Evolutionary conservation across 2,329 filamentous ascomycete species (phyloP).

Genomic region (Aspergillus sp.): DNA sequence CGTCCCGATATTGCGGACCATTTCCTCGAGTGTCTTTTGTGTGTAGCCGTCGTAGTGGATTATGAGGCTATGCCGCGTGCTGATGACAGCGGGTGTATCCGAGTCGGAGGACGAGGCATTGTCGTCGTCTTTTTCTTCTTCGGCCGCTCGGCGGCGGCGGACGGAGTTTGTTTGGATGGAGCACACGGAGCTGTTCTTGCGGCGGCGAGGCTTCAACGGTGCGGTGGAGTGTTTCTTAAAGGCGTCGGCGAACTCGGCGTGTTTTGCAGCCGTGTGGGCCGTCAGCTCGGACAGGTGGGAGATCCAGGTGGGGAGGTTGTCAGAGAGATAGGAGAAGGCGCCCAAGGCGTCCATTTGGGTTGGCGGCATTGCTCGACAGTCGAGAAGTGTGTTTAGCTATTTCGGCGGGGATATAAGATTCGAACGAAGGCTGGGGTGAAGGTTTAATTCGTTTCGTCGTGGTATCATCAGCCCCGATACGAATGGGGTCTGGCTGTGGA

Average conservation of each 20-base stretch:
- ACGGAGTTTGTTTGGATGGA: slow-evolving; percentile 37
- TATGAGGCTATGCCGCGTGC: slow-evolving; percentile 73
- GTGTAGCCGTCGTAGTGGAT: slow-evolving; percentile 92
- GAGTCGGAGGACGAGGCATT: slow-evolving; percentile 36
- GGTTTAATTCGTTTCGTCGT: slow-evolving; percentile 14
- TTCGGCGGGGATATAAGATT: neutral
- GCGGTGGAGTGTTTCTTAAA: slow-evolving; percentile 38
- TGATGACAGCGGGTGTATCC: slow-evolving; percentile 53
- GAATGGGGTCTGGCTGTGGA: neutral
- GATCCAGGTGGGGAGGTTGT: slow-evolving; percentile 48
- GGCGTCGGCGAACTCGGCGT: slow-evolving; percentile 44
- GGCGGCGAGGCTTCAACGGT: slow-evolving; percentile 30
- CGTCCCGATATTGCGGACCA: slow-evolving; percentile 78
- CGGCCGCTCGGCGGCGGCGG: slow-evolving; percentile 15
- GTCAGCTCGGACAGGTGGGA: slow-evolving; percentile 43
- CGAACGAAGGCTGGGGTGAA: neutral
- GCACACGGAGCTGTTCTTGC: slow-evolving; percentile 44
- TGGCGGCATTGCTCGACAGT: slow-evolving; percentile 4
- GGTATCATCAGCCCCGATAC: slow-evolving; percentile 10
- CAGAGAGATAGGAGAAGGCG: slow-evolving; percentile 45
- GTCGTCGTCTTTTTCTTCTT: slow-evolving; percentile 32
- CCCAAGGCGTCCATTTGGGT: slow-evolving; percentile 42
- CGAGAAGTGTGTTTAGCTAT: neutral
- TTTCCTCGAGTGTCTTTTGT: slow-evolving; percentile 75
- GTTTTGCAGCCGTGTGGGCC: slow-evolving; percentile 39